Evolutionary conservation across 495 filamentous ascomycete species (phyloP).

Genomic region (Friedmanniomyces endolithicus): DNA sequence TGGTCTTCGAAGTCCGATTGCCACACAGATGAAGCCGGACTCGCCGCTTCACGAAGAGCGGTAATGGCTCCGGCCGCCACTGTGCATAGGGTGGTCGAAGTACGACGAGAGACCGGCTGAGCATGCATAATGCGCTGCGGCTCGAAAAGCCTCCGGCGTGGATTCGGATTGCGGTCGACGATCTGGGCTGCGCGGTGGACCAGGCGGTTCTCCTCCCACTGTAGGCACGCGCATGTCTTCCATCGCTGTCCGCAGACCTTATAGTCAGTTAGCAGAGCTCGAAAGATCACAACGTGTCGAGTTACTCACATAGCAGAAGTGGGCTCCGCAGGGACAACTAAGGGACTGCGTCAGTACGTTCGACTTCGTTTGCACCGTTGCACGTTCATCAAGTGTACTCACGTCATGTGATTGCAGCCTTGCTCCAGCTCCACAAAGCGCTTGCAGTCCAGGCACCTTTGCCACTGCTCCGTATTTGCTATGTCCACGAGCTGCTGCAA

Average conservation of each 20-base stretch:
- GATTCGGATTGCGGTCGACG: conserved; percentile 1
- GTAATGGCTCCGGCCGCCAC: neutral
- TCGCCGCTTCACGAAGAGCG: neutral
- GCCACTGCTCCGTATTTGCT: conserved; percentile 34
- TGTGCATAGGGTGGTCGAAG: neutral
- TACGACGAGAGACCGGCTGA: neutral
- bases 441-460: conserved; percentile 31
- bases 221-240: conserved; percentile 32
- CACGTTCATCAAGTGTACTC: conserved; percentile 2
- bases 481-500: conserved; percentile 27
- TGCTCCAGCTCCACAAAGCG: conserved; percentile 32
- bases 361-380: neutral
- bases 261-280: too few species aligned
- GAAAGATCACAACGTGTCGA: too few species aligned
- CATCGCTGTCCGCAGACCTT: conserved; percentile 39
- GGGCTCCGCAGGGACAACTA: conserved; percentile 40
- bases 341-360: neutral
- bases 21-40: neutral
- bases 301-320: conserved; percentile 50
- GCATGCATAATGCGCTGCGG: neutral
- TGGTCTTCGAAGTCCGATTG: neutral
- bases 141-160: neutral
- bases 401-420: conserved; percentile 40
- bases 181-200: conserved; percentile 1
- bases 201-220: conserved; percentile 17